Percentiles rank a stretch among this genome's conserved stretches.
Conservation (phyloP, 495 filamentous ascomycete genomes). For the Hypoxylon perforatum region DNA sequence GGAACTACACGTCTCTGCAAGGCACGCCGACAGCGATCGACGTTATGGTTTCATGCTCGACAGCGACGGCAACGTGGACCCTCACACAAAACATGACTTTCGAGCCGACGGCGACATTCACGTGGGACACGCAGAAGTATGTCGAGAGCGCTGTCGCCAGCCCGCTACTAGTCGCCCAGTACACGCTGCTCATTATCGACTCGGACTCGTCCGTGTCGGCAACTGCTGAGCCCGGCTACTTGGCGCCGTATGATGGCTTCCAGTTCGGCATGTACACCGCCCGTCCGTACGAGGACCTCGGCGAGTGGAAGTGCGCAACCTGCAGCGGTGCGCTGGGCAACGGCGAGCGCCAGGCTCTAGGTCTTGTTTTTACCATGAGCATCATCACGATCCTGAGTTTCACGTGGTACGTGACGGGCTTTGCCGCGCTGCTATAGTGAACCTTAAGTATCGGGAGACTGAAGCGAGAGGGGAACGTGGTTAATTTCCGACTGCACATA, state of each 20-base stretch:
- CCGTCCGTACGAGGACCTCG: conserved; percentile 70
- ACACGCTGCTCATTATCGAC: conserved; percentile 88
- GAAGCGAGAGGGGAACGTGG: conserved; percentile 1
- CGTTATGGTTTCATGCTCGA: conserved; percentile 80
- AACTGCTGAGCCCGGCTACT: conserved; percentile 74
- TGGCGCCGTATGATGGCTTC: conserved; percentile 71
- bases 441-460: neutral
- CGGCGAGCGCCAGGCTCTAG: conserved; percentile 73
- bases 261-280: conserved; percentile 85
- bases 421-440: conserved; percentile 65
- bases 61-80: conserved; percentile 56
- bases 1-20: conserved; percentile 93
- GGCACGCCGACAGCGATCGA: conserved; percentile 82
- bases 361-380: conserved; percentile 79
- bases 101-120: conserved; percentile 52
- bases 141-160: conserved; percentile 66
- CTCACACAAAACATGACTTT: conserved; percentile 66
- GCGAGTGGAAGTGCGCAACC: conserved; percentile 71
- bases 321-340: conserved; percentile 77
- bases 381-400: conserved; percentile 82
- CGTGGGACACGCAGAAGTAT: conserved; percentile 85
- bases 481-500: conserved; percentile 36
- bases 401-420: conserved; percentile 84
- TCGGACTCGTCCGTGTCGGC: conserved; percentile 70
- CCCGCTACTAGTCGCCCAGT: conserved; percentile 76